Evolutionary conservation across 2,329 filamentous ascomycete species (phyloP).

Genomic region (Trichoderma asperellum): DNA sequence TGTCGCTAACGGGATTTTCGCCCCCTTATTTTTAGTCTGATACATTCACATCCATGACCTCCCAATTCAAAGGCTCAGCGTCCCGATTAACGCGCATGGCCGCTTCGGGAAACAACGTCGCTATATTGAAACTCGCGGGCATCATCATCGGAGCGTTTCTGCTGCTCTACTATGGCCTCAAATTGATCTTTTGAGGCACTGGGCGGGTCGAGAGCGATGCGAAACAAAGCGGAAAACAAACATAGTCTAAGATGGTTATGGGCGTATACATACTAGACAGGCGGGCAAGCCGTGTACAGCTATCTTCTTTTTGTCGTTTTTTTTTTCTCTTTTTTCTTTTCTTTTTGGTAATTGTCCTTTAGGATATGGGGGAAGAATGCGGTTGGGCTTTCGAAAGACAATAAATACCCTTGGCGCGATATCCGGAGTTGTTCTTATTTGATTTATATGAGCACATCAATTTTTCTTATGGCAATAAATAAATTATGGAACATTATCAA

Average conservation of each 20-base stretch:
- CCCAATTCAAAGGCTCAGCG: slow-evolving; percentile 82
- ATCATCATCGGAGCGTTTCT: slow-evolving; percentile 77
- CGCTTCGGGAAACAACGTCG: slow-evolving; percentile 84
- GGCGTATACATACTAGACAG: slow-evolving; percentile 1
- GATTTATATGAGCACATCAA: background rate
- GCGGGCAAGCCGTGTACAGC: background rate
- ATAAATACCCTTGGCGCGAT: slow-evolving; percentile 32
- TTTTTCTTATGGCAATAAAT: slow-evolving; percentile 3
- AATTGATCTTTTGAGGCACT: slow-evolving; percentile 61
- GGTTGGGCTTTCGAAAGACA: slow-evolving; percentile 21
- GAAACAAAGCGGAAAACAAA: background rate
- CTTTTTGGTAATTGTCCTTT: slow-evolving; percentile 5
- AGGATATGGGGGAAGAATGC: slow-evolving; percentile 23
- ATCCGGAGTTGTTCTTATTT: slow-evolving; percentile 4
- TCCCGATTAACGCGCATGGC: slow-evolving; percentile 87
- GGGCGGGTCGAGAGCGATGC: background rate
- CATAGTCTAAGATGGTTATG: background rate
- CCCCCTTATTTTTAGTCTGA: slow-evolving; percentile 66
- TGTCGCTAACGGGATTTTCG: background rate
- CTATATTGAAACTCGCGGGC: slow-evolving; percentile 84
- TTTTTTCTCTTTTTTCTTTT: background rate
- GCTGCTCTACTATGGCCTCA: slow-evolving; percentile 73
- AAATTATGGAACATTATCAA: slow-evolving; percentile 11
- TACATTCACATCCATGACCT: slow-evolving; percentile 86
- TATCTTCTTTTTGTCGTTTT: background rate